A percentile compares a stretch with the other conserved stretches of the same genome.
Evolutionary conservation across 768 basidiomycete genomes (phyloP).

Genomic region (Macrolepiota albuminosa): DNA sequence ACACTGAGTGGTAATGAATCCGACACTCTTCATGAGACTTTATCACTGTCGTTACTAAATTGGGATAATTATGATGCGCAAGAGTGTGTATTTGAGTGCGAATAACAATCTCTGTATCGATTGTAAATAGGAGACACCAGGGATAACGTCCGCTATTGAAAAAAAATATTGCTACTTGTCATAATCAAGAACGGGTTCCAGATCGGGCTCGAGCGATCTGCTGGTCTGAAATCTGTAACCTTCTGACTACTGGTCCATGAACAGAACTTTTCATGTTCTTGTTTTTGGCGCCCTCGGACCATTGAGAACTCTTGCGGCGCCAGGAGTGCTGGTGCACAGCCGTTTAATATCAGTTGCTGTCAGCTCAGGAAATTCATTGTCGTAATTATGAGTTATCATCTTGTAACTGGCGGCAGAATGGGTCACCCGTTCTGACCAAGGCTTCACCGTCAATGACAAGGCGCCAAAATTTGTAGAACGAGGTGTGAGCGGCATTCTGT

Average conservation of each 20-base stretch:
- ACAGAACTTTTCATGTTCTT: background rate
- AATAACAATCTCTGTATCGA: too few species aligned
- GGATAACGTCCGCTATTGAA: background rate
- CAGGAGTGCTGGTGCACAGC: background rate
- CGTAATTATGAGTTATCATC: background rate
- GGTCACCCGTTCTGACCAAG: too few species aligned
- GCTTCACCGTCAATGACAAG: too few species aligned
- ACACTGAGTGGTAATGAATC: too few species aligned
- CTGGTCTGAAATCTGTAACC: background rate
- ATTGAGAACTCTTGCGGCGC: background rate
- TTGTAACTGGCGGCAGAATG: background rate
- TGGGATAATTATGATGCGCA: too few species aligned
- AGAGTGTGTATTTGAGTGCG: too few species aligned
- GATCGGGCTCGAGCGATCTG: constrained; percentile 1
- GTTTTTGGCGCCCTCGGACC: background rate
- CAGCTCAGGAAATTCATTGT: background rate
- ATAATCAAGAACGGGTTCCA: background rate
- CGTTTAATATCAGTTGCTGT: background rate
- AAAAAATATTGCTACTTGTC: background rate
- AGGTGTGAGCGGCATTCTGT: background rate
- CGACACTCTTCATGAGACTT: too few species aligned
- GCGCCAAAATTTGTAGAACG: background rate
- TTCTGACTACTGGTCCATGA: background rate
- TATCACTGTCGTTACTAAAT: too few species aligned
- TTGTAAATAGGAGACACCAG: too few species aligned